Evolutionary conservation across 345 rosid genomes (phyloP).

Genomic region (Populus ilicifolia): DNA sequence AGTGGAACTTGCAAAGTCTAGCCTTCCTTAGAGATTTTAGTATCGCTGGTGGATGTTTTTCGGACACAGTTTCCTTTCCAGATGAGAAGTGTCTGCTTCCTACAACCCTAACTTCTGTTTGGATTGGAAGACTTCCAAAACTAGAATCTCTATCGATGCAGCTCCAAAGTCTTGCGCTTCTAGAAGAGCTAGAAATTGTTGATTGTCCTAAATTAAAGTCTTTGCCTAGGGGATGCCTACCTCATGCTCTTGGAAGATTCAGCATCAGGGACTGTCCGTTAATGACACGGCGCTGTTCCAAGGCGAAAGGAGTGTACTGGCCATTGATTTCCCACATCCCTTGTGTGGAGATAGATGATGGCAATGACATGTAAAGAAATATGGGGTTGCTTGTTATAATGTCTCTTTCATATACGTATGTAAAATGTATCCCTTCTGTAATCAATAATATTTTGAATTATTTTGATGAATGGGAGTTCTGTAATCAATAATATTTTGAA

Average conservation of each 20-base stretch:
- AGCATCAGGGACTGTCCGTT: constrained; percentile 16
- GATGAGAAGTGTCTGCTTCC: neutral
- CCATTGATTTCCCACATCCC: constrained; percentile 23
- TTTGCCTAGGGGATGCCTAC: constrained; percentile 18
- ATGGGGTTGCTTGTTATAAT: neutral
- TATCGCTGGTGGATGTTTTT: constrained; percentile 8
- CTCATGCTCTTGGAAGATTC: constrained; percentile 16
- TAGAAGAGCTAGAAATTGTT: constrained; percentile 11
- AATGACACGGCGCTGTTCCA: constrained; percentile 6
- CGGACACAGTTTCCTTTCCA: neutral
- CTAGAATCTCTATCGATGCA: constrained; percentile 7
- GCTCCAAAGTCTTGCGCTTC: constrained; percentile 15
- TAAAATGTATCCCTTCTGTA: neutral
- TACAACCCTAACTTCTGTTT: neutral
- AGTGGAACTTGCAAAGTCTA: constrained; percentile 20
- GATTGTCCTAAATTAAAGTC: constrained; percentile 16
- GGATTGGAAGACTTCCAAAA: neutral
- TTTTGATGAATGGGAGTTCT: too few relatives aligned
- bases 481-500: too few relatives aligned
- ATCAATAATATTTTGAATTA: neutral
- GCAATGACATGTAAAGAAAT: neutral
- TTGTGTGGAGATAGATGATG: constrained; percentile 8
- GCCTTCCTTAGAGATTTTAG: constrained; percentile 17
- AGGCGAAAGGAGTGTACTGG: constrained; percentile 19
- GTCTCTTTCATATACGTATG: neutral